phyloP scores from a whole-genome alignment of 2,329 filamentous ascomycete genomes.

The Penicillium concentricum region DNA sequence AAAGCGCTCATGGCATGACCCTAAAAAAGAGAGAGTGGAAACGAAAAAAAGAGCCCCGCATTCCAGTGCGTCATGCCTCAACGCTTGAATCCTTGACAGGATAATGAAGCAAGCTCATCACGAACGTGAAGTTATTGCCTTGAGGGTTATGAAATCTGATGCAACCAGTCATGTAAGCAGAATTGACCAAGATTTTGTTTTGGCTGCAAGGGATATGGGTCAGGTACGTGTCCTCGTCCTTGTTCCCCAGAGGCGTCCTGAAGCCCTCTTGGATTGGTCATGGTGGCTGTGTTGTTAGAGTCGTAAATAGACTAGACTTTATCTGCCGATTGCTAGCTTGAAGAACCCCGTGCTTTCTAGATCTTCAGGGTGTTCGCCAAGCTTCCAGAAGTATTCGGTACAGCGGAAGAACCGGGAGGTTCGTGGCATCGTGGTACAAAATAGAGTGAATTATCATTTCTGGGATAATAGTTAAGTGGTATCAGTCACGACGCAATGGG shows the following conservation, averaged over 20 bases:
- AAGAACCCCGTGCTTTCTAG: neutral
- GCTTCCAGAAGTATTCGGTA: constrained; percentile 2
- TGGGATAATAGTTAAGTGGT: neutral
- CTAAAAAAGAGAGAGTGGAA: constrained; percentile 3
- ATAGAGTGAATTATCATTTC: neutral
- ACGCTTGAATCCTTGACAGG: neutral
- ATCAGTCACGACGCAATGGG: neutral
- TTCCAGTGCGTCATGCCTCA: constrained; percentile 8
- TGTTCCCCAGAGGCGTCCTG: neutral
- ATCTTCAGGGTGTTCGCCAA: neutral
- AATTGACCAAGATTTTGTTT: constrained; percentile 6
- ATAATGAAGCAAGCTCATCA: neutral
- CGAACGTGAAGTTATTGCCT: neutral
- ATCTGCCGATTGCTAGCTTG: neutral
- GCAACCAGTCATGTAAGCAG: constrained; percentile 20
- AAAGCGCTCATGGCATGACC: neutral
- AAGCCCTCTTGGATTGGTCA: neutral
- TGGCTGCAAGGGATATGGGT: constrained; percentile 24
- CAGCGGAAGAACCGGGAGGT: constrained; percentile 3
- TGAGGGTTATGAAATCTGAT: constrained; percentile 7
- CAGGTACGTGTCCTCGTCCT: constrained; percentile 21
- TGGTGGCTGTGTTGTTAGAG: neutral
- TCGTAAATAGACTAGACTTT: neutral
- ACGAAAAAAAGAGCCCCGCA: constrained; percentile 9
- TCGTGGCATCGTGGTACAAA: neutral